A percentile compares a stretch with the other conserved stretches of the same genome.
Conservation (phyloP, 1,139 yeast genomes). For the Candida anutae region DNA sequence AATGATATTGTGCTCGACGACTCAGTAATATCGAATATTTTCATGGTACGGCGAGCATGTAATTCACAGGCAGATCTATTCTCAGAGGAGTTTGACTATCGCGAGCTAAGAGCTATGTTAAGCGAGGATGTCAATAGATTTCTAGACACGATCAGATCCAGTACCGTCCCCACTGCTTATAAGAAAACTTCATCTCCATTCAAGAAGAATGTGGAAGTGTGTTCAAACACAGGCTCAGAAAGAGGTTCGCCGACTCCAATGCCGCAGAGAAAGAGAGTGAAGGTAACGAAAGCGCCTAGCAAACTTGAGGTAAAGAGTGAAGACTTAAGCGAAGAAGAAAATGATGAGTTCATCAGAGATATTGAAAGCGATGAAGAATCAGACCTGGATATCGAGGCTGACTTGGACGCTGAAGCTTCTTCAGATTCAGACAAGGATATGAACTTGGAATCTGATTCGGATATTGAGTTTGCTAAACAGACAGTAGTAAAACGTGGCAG, state of each 20-base stretch:
- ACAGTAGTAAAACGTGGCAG: neutral
- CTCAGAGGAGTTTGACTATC: slow-evolving; percentile 29
- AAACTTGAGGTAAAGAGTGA: neutral
- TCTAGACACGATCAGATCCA: slow-evolving; percentile 11
- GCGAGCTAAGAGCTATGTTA: slow-evolving; percentile 15
- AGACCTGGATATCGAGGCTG: neutral
- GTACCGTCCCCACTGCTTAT: slow-evolving; percentile 19
- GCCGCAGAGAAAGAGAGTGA: slow-evolving; percentile 6
- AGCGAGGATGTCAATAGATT: slow-evolving; percentile 19
- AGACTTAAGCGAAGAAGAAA: neutral
- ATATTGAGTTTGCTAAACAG: neutral
- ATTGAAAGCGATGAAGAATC: neutral
- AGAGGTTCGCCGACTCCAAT: slow-evolving; percentile 1
- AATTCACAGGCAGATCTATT: slow-evolving; percentile 25
- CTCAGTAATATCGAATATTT: slow-evolving; percentile 19
- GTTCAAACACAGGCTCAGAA: neutral
- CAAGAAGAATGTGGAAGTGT: slow-evolving; percentile 5
- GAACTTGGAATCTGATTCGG: neutral
- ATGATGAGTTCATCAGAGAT: neutral
- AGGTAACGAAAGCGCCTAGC: neutral
- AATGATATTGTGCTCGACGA: slow-evolving; percentile 20
- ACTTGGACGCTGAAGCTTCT: neutral
- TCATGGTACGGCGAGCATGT: slow-evolving; percentile 32
- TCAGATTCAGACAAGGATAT: neutral
- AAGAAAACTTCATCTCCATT: slow-evolving; percentile 5